These are phyloP conservation scores for Pisolithus thermaeus DNA, from an alignment of 1,284 basidiomycete species.

Conservation along the genomic window DNA sequence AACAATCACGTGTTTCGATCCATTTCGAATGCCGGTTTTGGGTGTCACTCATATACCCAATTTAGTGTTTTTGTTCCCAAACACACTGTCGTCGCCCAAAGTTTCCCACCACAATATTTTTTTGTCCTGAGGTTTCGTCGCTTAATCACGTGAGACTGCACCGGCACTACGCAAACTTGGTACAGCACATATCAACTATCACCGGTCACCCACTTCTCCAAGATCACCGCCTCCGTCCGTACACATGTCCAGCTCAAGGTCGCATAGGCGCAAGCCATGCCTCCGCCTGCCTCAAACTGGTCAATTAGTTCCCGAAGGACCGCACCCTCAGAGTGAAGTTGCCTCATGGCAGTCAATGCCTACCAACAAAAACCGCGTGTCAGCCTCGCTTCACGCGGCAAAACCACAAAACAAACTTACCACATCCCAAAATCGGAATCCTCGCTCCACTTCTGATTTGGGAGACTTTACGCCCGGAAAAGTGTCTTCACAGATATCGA, in stretches of 20 bases:
- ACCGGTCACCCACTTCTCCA: too few relatives aligned
- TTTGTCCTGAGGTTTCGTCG: too few relatives aligned
- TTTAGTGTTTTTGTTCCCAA: not conserved
- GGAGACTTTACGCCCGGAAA: slow-evolving; percentile 90
- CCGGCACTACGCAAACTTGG: too few relatives aligned
- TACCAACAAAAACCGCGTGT: slow-evolving; percentile 27
- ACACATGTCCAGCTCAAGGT: slow-evolving; percentile 43
- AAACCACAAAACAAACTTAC: slow-evolving; percentile 46
- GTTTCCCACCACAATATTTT: not conserved
- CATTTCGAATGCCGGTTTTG: not conserved
- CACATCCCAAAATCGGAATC: slow-evolving; percentile 98
- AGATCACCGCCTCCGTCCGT: too few relatives aligned
- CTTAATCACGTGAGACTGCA: too few relatives aligned
- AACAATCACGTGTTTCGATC: not conserved
- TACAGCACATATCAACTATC: too few relatives aligned
- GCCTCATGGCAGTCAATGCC: slow-evolving; percentile 86
- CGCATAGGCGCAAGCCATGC: slow-evolving; percentile 90
- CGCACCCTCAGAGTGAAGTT: slow-evolving; percentile 77
- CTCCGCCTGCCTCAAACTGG: slow-evolving; percentile 94
- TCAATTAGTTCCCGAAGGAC: slow-evolving; percentile 80
- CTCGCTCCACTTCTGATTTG: slow-evolving; percentile 84
- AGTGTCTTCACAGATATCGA: slow-evolving; percentile 90
- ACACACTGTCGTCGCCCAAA: not conserved
- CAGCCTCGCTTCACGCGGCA: slow-evolving; percentile 13
- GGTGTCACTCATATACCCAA: not conserved